Evolutionary conservation across 2,329 filamentous ascomycete species (phyloP).

Genomic region (Tricladium varicosporioides): DNA sequence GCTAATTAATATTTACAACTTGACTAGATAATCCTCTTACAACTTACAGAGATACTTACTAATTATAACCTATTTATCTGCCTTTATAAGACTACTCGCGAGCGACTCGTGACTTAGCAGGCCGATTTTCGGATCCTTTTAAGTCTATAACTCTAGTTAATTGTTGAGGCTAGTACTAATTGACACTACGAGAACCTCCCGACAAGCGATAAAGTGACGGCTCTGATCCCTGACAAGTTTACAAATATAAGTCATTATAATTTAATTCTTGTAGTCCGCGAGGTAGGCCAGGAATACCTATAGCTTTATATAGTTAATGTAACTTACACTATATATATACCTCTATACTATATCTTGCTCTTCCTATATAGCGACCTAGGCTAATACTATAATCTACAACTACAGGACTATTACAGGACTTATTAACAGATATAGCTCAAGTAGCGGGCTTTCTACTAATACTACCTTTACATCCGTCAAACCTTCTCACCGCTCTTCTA

Average conservation of each 20-base stretch:
- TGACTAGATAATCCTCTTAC: background rate
- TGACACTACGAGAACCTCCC: background rate
- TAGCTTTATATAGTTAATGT: background rate
- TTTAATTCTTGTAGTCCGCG: background rate
- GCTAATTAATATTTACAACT: background rate
- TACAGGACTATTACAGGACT: background rate
- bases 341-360: background rate
- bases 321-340: background rate
- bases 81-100: background rate
- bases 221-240: background rate
- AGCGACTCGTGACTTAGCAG: background rate
- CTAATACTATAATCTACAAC: background rate
- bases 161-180: background rate
- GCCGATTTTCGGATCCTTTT: background rate
- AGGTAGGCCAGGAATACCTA: background rate
- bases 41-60: background rate
- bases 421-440: background rate
- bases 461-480: background rate
- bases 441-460: background rate
- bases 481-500: background rate
- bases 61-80: conserved; percentile 2
- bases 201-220: background rate
- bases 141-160: background rate
- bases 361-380: background rate
- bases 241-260: background rate